Conservation (phyloP, 2,329 filamentous ascomycete genomes). For the Blumeria hordei region DNA sequence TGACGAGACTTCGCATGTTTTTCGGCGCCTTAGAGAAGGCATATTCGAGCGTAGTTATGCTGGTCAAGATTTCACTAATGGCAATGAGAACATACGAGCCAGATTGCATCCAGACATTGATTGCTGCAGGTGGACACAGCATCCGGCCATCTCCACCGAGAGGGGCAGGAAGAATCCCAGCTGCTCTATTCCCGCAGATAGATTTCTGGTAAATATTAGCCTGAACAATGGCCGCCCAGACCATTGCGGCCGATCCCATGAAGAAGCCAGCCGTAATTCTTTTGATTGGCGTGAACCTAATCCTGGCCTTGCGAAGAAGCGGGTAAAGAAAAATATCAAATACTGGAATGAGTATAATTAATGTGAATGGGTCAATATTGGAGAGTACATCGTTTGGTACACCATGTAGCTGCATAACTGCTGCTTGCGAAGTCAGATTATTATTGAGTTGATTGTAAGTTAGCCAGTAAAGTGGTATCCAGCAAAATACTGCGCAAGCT, state of each 20-base stretch:
- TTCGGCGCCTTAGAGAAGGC: constrained; percentile 55
- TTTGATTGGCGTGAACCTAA: constrained; percentile 52
- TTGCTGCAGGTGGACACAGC: constrained; percentile 23
- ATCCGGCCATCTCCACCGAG: constrained; percentile 21
- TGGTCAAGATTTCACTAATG: constrained; percentile 31
- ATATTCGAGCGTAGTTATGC: constrained; percentile 43
- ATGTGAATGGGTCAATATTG: constrained; percentile 51
- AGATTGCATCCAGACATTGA: constrained; percentile 39
- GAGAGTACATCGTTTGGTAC: constrained; percentile 57
- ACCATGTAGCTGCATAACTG: constrained; percentile 40
- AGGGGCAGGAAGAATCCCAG: constrained; percentile 15
- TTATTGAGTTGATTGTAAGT: constrained; percentile 35
- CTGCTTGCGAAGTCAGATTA: constrained; percentile 38
- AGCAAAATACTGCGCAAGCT: constrained; percentile 43
- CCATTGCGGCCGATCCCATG: constrained; percentile 36
- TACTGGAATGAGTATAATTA: constrained; percentile 52
- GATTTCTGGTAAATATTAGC: constrained; percentile 39
- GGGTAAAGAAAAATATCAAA: constrained; percentile 49
- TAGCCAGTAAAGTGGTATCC: constrained; percentile 28
- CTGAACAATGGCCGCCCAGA: constrained; percentile 30
- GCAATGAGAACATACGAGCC: constrained; percentile 24
- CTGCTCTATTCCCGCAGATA: constrained; percentile 32
- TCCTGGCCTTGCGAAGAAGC: constrained; percentile 32
- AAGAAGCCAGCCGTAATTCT: constrained; percentile 49
- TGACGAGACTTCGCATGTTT: constrained; percentile 62